Evolutionary conservation across 2,329 filamentous ascomycete species (phyloP).

Genomic region (Cladophialophora psammophila): DNA sequence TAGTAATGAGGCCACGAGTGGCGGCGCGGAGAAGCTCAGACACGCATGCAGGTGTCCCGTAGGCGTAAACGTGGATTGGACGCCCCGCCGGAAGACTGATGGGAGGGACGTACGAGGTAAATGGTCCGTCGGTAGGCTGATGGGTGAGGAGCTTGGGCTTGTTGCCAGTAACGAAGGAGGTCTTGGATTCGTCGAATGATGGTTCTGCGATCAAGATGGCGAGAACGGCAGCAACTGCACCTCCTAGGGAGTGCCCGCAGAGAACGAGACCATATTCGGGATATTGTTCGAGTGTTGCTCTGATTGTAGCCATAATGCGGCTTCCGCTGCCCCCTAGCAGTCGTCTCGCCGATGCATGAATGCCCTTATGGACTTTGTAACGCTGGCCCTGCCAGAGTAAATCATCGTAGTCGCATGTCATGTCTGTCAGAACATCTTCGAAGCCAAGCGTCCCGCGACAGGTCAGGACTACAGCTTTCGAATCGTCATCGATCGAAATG

Average conservation of each 20-base stretch:
- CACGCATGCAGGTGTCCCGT: slow-evolving; percentile 76
- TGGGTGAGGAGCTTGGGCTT: slow-evolving; percentile 51
- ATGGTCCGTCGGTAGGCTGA: slow-evolving; percentile 42
- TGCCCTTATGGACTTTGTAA: slow-evolving; percentile 77
- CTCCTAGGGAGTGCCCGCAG: slow-evolving; percentile 73
- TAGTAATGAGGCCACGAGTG: slow-evolving; percentile 77
- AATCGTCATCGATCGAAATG: slow-evolving; percentile 73
- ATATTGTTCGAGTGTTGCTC: slow-evolving; percentile 70
- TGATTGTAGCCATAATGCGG: slow-evolving; percentile 70
- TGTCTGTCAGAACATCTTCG: slow-evolving; percentile 75
- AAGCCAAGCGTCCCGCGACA: slow-evolving; percentile 76
- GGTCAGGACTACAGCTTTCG: slow-evolving; percentile 74
- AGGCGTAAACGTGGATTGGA: slow-evolving; percentile 80
- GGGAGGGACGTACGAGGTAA: slow-evolving; percentile 40
- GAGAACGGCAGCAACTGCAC: slow-evolving; percentile 72
- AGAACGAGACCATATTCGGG: slow-evolving; percentile 73
- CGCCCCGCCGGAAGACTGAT: slow-evolving; percentile 69
- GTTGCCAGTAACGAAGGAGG: slow-evolving; percentile 69
- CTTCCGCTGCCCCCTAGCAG: slow-evolving; percentile 70
- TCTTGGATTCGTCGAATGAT: slow-evolving; percentile 53
- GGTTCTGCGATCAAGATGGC: slow-evolving; percentile 73
- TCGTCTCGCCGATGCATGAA: slow-evolving; percentile 73
- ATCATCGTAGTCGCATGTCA: slow-evolving; percentile 76
- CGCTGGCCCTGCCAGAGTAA: slow-evolving; percentile 67
- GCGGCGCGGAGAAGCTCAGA: slow-evolving; percentile 72